A percentile compares a stretch with the other conserved stretches of the same genome.
phyloP scores from a whole-genome alignment of 1,139 yeast genomes.

The Hansenula anomala region DNA sequence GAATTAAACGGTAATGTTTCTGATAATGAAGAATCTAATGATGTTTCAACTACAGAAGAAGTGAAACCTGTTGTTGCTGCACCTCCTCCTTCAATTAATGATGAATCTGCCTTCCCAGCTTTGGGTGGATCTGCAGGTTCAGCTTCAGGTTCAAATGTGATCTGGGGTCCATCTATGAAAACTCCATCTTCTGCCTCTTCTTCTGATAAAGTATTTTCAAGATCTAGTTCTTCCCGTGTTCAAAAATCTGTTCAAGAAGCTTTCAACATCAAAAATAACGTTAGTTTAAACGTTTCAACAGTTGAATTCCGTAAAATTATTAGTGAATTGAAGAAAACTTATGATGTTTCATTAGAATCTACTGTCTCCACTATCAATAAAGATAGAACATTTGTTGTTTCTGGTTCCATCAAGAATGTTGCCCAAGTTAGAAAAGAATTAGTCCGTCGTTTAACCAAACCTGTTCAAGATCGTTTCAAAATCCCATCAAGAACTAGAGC shows the following conservation, averaged over 20 bases:
- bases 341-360: conserved; percentile 74
- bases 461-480: conserved; percentile 53
- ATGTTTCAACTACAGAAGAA: conserved; percentile 4
- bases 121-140: conserved; percentile 43
- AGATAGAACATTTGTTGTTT: conserved; percentile 79
- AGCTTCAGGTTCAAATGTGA: conserved; percentile 21
- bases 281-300: conserved; percentile 59
- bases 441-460: conserved; percentile 72
- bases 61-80: conserved; percentile 10
- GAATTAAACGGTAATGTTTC: neutral
- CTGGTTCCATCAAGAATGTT: conserved; percentile 71
- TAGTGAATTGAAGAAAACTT: conserved; percentile 53
- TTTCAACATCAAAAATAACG: conserved; percentile 62
- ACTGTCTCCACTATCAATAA: conserved; percentile 75
- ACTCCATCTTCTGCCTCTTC: conserved; percentile 25
- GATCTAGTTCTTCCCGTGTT: neutral
- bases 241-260: conserved; percentile 59
- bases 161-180: conserved; percentile 41
- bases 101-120: conserved; percentile 66
- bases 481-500: conserved; percentile 81
- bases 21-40: conserved; percentile 3
- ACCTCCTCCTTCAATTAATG: conserved; percentile 30
- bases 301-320: conserved; percentile 64
- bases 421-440: conserved; percentile 72
- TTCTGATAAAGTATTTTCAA: conserved; percentile 23